These are phyloP conservation scores for Rhizopus sp. DNA, from an alignment of 371 early-diverging fungal genomes.

Conservation along the genomic window DNA sequence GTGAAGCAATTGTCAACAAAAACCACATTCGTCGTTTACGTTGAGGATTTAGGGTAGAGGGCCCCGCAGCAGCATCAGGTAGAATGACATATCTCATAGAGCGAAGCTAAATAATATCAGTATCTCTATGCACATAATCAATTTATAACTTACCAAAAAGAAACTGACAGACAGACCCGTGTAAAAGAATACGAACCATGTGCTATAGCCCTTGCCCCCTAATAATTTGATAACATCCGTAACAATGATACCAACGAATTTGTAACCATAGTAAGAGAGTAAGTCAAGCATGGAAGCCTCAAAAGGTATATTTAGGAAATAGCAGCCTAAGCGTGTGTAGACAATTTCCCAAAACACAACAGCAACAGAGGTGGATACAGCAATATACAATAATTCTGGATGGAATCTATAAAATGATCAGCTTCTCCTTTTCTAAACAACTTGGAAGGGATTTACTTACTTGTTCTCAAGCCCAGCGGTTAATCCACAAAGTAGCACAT, in stretches of 20 bases:
- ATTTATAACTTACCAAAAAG: constrained; percentile 33
- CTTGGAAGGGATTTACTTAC: constrained; percentile 34
- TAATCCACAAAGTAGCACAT: constrained; percentile 88
- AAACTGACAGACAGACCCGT: constrained; percentile 82
- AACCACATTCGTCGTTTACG: constrained; percentile 87
- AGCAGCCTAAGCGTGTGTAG: constrained; percentile 83
- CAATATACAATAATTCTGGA: constrained; percentile 89
- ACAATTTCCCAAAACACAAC: constrained; percentile 82
- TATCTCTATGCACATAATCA: not conserved
- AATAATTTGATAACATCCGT: constrained; percentile 56
- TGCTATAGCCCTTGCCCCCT: constrained; percentile 51
- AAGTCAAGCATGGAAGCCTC: constrained; percentile 89
- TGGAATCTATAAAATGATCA: constrained; percentile 64
- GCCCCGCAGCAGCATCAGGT: constrained; percentile 76
- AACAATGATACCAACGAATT: constrained; percentile 84
- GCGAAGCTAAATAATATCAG: constrained; percentile 59
- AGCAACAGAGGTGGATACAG: constrained; percentile 86
- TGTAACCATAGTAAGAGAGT: constrained; percentile 93
- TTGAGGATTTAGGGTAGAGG: constrained; percentile 76
- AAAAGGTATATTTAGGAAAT: constrained; percentile 86
- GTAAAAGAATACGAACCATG: constrained; percentile 74
- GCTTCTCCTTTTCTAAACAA: not conserved
- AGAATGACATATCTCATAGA: constrained; percentile 88
- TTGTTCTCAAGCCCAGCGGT: constrained; percentile 63
- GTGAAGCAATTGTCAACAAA: constrained; percentile 79